These are phyloP conservation scores for Thozetella sp. DNA, from an alignment of 495 filamentous ascomycete species.

Conservation along the genomic window DNA sequence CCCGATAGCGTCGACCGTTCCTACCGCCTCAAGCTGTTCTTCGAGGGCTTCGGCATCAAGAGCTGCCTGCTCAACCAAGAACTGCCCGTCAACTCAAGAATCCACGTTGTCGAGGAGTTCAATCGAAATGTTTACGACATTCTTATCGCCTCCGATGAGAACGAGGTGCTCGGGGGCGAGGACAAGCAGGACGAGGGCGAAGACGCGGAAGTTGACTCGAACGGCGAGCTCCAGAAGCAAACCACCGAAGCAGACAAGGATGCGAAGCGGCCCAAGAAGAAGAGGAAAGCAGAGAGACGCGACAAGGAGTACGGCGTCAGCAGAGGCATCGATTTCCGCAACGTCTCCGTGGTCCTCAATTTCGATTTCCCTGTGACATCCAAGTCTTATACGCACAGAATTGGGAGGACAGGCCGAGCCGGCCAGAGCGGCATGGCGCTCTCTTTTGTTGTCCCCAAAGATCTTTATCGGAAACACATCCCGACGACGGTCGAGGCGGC, in stretches of 20 bases:
- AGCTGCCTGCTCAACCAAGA: slow-evolving; percentile 96
- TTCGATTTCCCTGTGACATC: slow-evolving; percentile 89
- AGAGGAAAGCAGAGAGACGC: slow-evolving; percentile 26
- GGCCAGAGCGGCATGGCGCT: slow-evolving; percentile 91
- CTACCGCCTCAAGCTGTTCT: slow-evolving; percentile 91
- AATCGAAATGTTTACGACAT: slow-evolving; percentile 96
- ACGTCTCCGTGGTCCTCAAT: slow-evolving; percentile 93
- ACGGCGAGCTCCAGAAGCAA: slow-evolving; percentile 17
- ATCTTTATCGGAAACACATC: slow-evolving; percentile 83
- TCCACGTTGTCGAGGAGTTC: slow-evolving; percentile 96
- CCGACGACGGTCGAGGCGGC: slow-evolving; percentile 72
- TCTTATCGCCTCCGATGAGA: slow-evolving; percentile 93
- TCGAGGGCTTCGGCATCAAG: slow-evolving; percentile 95
- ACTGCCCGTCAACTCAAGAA: slow-evolving; percentile 85
- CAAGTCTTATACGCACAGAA: slow-evolving; percentile 93
- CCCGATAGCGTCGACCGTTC: slow-evolving; percentile 71
- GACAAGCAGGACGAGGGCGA: slow-evolving; percentile 35
- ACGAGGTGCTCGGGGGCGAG: slow-evolving; percentile 76
- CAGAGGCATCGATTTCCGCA: slow-evolving; percentile 82
- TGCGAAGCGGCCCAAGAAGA: slow-evolving; percentile 26
- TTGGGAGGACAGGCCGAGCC: slow-evolving; percentile 90
- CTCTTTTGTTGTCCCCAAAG: slow-evolving; percentile 86
- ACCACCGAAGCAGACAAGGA: slow-evolving; percentile 7
- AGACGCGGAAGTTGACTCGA: slow-evolving; percentile 25
- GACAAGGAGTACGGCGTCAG: slow-evolving; percentile 85